Base-by-base conservation (phyloP, 805 yeast genomes). In the Monosporozyma servazzii region DNA sequence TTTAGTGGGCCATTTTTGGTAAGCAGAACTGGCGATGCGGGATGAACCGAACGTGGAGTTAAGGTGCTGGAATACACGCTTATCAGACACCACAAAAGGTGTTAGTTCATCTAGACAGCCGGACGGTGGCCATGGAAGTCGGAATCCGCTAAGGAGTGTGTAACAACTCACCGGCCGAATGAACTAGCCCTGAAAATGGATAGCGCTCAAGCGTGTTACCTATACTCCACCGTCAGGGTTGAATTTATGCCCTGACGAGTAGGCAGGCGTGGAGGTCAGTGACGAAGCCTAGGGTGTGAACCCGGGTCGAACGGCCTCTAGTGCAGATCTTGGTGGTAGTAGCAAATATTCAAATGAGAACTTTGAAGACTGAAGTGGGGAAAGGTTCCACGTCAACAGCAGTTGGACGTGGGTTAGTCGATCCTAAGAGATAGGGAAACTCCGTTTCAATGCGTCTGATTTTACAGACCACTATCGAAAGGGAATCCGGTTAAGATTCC, bases 101-200 rank as follows among this genome's bases (percentile, higher is more conserved):
- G 72, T 69, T 70, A 66, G 71, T 67, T 66, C 69, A 66, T 67
- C 66, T 62, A 70, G 73, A 67, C 67, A 65, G 71, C 75, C 75
- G 78, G 78, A 73, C 77, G 78, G 77, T 75, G 71, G 79, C 78
- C 73, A 64, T 67, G 65, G 71, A 71, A 70, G 75, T 68, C 66
- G 76, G 77, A 71, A 75, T 73, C 77, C 78, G 76, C 77, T 73
- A 74, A 74, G 78, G 78, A 73, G 71, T 73, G 74, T 69, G 73
- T 66, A 65, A 68, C 69, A 67, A 73, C 77, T 73, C 78, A 75
- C 78, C 78, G 76, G 76, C 71, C 71, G 74, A 69, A 70, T 70
- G 72, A 67, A 67, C 69, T 68, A 68, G 71, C 71, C 72, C 72
- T 68, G 72, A 68, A 68, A 68, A 69, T 67, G 72, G 71, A 30